phyloP scores from a whole-genome alignment of 306 rosid species.

The Quercus aquifolioides region DNA sequence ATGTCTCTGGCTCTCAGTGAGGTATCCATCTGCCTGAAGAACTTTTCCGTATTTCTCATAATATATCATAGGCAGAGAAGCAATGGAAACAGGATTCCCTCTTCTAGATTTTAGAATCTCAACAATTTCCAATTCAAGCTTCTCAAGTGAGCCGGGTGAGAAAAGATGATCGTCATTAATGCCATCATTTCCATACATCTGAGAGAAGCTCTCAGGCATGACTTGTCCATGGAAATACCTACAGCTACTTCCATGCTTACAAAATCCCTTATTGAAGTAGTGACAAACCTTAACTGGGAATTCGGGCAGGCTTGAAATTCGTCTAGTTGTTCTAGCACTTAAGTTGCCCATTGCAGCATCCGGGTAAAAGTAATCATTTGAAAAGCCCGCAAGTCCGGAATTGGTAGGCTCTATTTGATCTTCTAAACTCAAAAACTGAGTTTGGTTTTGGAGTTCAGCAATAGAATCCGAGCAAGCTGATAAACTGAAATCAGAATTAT shows the following conservation, averaged over 20 bases:
- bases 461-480: slow-evolving; percentile 34
- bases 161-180: slow-evolving; percentile 44
- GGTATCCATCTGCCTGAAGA: slow-evolving; percentile 83
- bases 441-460: slow-evolving; percentile 40
- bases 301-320: slow-evolving; percentile 34
- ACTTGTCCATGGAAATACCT: slow-evolving; percentile 55
- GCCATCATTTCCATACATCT: slow-evolving; percentile 32
- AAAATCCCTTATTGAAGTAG: slow-evolving; percentile 70
- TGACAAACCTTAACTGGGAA: slow-evolving; percentile 61
- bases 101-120: slow-evolving; percentile 60
- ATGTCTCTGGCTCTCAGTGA: slow-evolving; percentile 86
- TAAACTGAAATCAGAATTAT: slow-evolving; percentile 25
- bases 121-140: slow-evolving; percentile 65
- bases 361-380: slow-evolving; percentile 33
- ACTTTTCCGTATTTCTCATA: slow-evolving; percentile 68
- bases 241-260: slow-evolving; percentile 79
- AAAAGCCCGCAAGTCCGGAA: slow-evolving; percentile 24
- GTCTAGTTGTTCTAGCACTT: slow-evolving; percentile 29
- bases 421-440: slow-evolving; percentile 36
- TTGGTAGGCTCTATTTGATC: slow-evolving; percentile 38
- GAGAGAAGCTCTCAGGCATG: slow-evolving; percentile 40
- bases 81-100: slow-evolving; percentile 76
- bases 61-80: slow-evolving; percentile 79
- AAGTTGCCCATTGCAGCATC: slow-evolving; percentile 28
- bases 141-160: slow-evolving; percentile 53